A percentile compares a stretch with the other conserved stretches of the same genome.
phyloP scores from a whole-genome alignment of 495 filamentous ascomycete species.

The Talaromyces stipitatus region DNA sequence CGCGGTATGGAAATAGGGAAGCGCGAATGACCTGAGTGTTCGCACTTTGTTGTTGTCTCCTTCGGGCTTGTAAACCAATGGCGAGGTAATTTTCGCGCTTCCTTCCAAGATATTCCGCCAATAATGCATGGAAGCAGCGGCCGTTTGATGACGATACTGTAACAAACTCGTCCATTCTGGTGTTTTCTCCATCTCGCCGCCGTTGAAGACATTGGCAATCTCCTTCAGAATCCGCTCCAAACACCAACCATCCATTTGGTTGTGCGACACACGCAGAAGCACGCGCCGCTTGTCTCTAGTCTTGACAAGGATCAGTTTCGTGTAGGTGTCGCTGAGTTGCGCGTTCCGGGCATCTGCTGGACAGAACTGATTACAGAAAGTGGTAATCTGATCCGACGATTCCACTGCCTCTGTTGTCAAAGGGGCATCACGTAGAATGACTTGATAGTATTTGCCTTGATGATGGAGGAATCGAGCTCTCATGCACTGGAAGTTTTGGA shows the following conservation, averaged over 20 bases:
- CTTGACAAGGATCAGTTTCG: background rate
- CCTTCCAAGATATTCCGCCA: constrained; percentile 11
- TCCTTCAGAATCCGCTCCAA: constrained; percentile 41
- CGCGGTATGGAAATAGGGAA: background rate
- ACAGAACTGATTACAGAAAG: background rate
- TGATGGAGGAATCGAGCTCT: background rate
- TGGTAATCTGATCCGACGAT: background rate
- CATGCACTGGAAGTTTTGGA: constrained; percentile 36
- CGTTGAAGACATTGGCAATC: constrained; percentile 26
- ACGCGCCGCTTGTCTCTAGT: constrained; percentile 21
- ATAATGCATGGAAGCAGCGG: constrained; percentile 31
- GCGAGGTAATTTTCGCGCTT: background rate
- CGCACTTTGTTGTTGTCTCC: constrained; percentile 6
- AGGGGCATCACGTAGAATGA: background rate
- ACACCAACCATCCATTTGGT: constrained; percentile 54
- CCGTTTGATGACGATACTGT: constrained; percentile 8
- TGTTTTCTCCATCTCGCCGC: constrained; percentile 13
- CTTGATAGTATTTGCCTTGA: background rate
- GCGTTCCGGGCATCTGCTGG: background rate
- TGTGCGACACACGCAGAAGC: constrained; percentile 47
- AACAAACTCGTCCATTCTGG: constrained; percentile 42
- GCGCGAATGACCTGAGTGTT: constrained; percentile 4
- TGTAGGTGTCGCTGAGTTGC: background rate
- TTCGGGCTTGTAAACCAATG: constrained; percentile 1
- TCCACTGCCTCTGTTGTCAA: background rate